Evolutionary conservation across 108 stramenopile species (phyloP), one percentile per base, ranked within the genome.

Genomic region (Skeletonema menzelii): DNA sequence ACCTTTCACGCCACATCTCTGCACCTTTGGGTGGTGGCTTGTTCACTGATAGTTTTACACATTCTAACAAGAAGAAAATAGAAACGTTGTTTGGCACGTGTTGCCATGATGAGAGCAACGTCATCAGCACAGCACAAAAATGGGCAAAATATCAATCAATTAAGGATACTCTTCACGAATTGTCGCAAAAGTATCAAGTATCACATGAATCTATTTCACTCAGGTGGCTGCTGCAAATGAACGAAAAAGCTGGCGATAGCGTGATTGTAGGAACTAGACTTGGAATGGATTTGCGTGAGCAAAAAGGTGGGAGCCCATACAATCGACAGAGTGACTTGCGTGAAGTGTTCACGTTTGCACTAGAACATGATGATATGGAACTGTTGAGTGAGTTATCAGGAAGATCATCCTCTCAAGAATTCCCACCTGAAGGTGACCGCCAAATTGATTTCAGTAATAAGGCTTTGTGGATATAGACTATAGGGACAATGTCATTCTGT

Each of bases 301-400:
- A 77, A 26, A 58, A 79, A 55, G 77, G 77, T 28, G 70, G 79
- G 8, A 14, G 20, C 20, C 63, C 62, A 47, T 76, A 69, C 24
- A 74, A 49, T 40, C 40, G 82, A 72, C 53, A 66, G 1, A 56
- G 46, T 34, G 59, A 82, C 14, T 66, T 89, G 47, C 88, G 89
- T 19, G 56, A 88, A 56, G 87, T 87, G 2, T 90, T 93, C 75
- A 76, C 69, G 47, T 93, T 93, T 76, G 65, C 72, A 30, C 56
- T 93, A 53, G 89, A 90, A 56, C 87, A 89, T 26, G 84, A 90
- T 27, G 92, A 93, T 63, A 78, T 85, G 80, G 67, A 84, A 22
- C 61, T 56, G 28, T 34, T 91, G 15, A 69, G 77, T 66, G 35
- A 73, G 31, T 47, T 81, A 37, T 59, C 75, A 42, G 77, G 72